Base-by-base conservation (phyloP, 2,329 filamentous ascomycete genomes). In the Bipolaris bicolor region DNA sequence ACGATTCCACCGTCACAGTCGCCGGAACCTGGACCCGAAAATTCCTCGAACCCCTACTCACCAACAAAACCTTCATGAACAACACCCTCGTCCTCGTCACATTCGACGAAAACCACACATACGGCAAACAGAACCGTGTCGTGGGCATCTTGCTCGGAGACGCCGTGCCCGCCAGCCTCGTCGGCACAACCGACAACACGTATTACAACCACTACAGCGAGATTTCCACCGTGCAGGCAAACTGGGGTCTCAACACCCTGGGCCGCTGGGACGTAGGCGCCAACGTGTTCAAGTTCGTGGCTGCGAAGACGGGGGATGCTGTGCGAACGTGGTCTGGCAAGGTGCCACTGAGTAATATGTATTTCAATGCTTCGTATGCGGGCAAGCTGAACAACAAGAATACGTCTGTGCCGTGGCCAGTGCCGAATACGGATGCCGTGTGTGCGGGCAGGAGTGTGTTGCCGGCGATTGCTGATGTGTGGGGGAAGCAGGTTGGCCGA, bases 41-140 rank as follows among this genome's bases (percentile, higher is more conserved):
- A 46, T 93, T 92, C 78, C 76, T 95, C 1, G 82, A 85, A 55
- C 90, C 90, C 0, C 85, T 95, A 7, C 81, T 95, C 6, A 73
- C 82, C 34, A 84, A 94, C 78, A 76, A 80, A 47, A 84, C 88
- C 64, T 94, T 95, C 76, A 90, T 88, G 85, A 79, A 90, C 48
- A 86, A 90, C 69, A 93, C 90, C 0, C 83, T 95, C 1, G 83
- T 95, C 9, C 79, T 94, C 5, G 76, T 95, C 58, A 93, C 83
- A 2, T 95, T 92, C 69, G 91, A 95, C 63, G 91, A 95, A 78
- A 90, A 88, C 73, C 85, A 88, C 66, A 86, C 84, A 9, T 92
- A 92, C 76, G 75, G 80, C 5, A 77, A 80, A 24, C 83, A 84
- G 65, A 95, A 95, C 82, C 82, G 82, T 39, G 83, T 95, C 50